These are phyloP conservation scores for Cytospora piceicola DNA, from an alignment of 2,329 filamentous ascomycete genomes.

Conservation along the genomic window DNA sequence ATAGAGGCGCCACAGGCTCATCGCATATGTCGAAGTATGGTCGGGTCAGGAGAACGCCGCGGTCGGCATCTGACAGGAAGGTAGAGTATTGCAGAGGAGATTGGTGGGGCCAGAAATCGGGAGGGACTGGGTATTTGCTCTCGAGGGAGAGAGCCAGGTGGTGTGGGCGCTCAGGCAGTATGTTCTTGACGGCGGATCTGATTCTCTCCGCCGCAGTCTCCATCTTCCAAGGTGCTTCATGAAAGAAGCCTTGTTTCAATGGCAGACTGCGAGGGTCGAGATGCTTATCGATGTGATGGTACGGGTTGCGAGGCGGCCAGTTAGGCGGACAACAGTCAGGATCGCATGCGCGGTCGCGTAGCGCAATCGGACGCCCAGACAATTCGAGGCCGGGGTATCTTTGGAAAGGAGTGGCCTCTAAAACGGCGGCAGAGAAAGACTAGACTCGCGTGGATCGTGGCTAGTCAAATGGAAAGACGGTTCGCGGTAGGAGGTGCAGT, in stretches of 20 bases:
- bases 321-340: slow-evolving; percentile 1
- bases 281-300: slow-evolving; percentile 1
- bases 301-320: background rate
- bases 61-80: slow-evolving; percentile 60
- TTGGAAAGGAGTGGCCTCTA: slow-evolving; percentile 7
- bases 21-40: slow-evolving; percentile 62
- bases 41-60: slow-evolving; percentile 60
- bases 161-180: slow-evolving; percentile 57
- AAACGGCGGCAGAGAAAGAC: background rate
- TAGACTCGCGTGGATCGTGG: background rate
- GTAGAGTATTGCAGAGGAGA: slow-evolving; percentile 60
- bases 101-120: slow-evolving; percentile 50
- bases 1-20: slow-evolving; percentile 44
- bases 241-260: slow-evolving; percentile 28
- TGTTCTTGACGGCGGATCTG: slow-evolving; percentile 55
- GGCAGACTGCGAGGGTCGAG: slow-evolving; percentile 22
- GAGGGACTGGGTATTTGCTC: slow-evolving; percentile 50
- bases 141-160: slow-evolving; percentile 55
- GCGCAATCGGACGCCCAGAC: slow-evolving; percentile 21
- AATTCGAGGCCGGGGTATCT: background rate
- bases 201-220: slow-evolving; percentile 63
- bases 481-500: background rate
- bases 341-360: slow-evolving; percentile 17
- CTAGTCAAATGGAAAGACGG: background rate
- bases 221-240: slow-evolving; percentile 49